Base-by-base conservation (phyloP, 2,329 filamentous ascomycete species). In the Peltaster fructicola region DNA sequence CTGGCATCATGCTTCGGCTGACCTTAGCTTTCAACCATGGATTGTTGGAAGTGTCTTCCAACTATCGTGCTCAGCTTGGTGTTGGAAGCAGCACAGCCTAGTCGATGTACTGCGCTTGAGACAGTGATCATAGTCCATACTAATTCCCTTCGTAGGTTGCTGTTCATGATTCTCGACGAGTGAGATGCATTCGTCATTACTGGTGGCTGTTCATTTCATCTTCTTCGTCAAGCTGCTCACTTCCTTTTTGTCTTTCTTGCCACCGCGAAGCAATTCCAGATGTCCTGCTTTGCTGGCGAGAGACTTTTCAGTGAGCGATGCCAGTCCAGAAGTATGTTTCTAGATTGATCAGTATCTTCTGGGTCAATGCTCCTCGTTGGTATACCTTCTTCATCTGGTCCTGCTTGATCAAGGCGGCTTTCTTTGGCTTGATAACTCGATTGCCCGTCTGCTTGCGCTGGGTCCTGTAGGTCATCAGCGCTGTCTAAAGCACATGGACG, bases 251-350 rank as follows among this genome's bases (percentile, higher is more conserved):
- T 66, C 59, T 50, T 65, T 73, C 61, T 74, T 76, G 8, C 70
- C 72, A 3, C 71, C 70, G 29, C 59, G 59, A 41, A 79, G 47
- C 41, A 79, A 43, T 48, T 80, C 73, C 41, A 79, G 41, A 58
- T 80, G 73, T 8, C 73, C 74, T 4, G 72, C 73, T 40, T 67
- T 67, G 32, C 68, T 56, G 8, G 72, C 73, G 7, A 79, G 56
- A 33, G 60, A 63, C 32, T 64, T 63, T 43, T 80, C 74, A n/a
- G 73, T 79, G 52, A 68, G 59, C 1, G 62, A 63, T 3, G 63
- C 64, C 19, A 79, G 50, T 0, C 71, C 71, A 1, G 65, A 55
- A 1, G 68, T 61, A 33, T 68, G 57, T 61, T 75, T 74, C 63
- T 63, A 27, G n/a, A 15, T 10, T 16, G n/a, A n/a, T 8, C 9